Evolutionary conservation across 2,329 filamentous ascomycete species (phyloP), one percentile per base, ranked within the genome.

Genomic region (Talaromyces amestolkiae): DNA sequence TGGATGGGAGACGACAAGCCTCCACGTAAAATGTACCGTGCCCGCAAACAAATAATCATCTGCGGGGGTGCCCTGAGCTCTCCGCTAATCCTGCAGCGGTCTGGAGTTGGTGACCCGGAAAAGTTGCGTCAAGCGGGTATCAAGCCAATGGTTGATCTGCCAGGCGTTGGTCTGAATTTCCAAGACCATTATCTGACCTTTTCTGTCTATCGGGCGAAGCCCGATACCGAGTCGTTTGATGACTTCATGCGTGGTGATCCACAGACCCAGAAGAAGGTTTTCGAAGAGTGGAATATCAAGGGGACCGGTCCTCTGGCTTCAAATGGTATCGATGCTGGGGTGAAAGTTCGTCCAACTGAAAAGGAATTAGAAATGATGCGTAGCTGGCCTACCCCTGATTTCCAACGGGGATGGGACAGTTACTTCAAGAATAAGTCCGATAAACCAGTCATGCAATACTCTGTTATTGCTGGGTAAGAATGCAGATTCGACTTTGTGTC

Each of bases 361-460:
- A 79, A 89, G 54, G 91, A 93, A 72, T 82, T 91, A 19, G 82
- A 84, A 60, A 81, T 87, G 71, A 90, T 93, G 77, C 87, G 89
- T 74, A 84, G 76, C 7, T 92, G 91, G 89, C 90, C 91, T 0
- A 91, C 87, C 58, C 86, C 87, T 11, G 87, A 92, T 62, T 94
- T 94, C 81, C 84, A 84, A 54, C 84, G 85, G 7, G 90, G 90
- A 2, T 94, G 90, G 90, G 87, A 93, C 71, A 88, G 85, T 63
- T 93, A 94, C 80, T 94, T 93, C 78, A 90, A 92, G 81, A 79
- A 93, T 74, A 93, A 93, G 81, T 90, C 90, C 0, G 90, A 93
- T 78, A 93, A 93, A 83, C 91, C 91, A 0, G 90, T 93, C 51
- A 93, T 93, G 91, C 91, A 93, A 74, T 93, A 93, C 79, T 89